Evolutionary conservation across 441 rosid genomes (phyloP), one percentile per base, ranked within the genome.

Genomic region (Populus tomentosa): DNA sequence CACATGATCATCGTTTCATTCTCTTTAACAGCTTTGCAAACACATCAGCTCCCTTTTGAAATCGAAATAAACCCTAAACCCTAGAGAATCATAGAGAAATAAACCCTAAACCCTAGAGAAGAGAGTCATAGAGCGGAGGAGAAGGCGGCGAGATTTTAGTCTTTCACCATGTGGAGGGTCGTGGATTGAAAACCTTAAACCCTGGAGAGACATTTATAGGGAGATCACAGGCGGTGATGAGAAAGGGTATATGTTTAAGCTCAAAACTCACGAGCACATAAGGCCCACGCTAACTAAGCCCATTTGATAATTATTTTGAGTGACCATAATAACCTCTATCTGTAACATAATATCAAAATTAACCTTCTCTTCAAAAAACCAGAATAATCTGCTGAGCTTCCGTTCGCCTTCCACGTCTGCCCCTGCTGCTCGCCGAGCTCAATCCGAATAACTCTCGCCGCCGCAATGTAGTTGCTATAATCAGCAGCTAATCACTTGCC

Each of bases 1-100:
- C 59, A 66, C 24, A n/a, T 6, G 23, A n/a, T 77, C 80, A 77
- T 71, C 80, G 65, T 77, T n/a, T 73, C 69, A 73, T 21, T 50
- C 67, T 30, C 72, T 46, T 30, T 35, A 1, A 7, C 5, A 20
- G 33, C 40, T 16, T 67, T 30, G 32, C 32, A 30, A 30, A 30
- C 32, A 30, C 32, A 30, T 30, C 32, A 30, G 32, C 32, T 30
- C 32, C 32, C 35, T 5, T 24, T 24, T 65, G 9, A 11, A 28
- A 7, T 16, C 23, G 7, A 63, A 21, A 40, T 30, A 30, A 30
- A 30, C 32, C 32, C 32, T 30, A 30, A 30, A 30, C 32, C 32
- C 32, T 30, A 30, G 32, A 30, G 4, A 30, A 30, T 30, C 32
- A 30, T 30, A 30, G 32, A 30, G 32, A 30, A 30, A 30, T 30